Conservation (phyloP, 495 filamentous ascomycete genomes). For the Aspergillus nanangensis region DNA sequence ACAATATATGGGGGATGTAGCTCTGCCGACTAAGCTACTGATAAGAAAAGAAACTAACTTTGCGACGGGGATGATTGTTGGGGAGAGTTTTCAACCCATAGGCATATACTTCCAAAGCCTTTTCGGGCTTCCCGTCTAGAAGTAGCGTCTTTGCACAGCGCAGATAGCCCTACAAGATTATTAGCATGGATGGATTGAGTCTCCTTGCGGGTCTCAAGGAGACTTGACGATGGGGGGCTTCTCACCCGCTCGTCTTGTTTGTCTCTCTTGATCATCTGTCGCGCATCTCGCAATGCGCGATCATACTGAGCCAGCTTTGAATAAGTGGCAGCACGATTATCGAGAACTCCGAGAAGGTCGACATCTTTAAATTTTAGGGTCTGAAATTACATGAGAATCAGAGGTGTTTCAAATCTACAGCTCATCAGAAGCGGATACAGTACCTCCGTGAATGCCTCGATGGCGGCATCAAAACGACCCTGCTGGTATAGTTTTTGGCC, state of each 20-base stretch:
- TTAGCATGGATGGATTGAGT: background rate
- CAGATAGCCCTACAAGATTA: conserved; percentile 51
- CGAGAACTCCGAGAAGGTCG: conserved; percentile 42
- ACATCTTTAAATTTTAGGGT: conserved; percentile 27
- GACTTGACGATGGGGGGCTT: too few relatives aligned
- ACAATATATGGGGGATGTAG: too few relatives aligned
- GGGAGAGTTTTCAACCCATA: conserved; percentile 51
- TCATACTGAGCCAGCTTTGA: conserved; percentile 52
- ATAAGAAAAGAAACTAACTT: conserved; percentile 28
- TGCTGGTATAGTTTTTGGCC: conserved; percentile 40
- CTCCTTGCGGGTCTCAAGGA: too few relatives aligned
- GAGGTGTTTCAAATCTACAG: conserved; percentile 9
- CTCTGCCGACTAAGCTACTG: too few relatives aligned
- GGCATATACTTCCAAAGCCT: conserved; percentile 57
- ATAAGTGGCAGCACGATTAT: conserved; percentile 57
- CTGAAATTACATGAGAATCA: conserved; percentile 17
- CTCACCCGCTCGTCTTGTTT: conserved; percentile 45
- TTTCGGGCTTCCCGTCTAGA: conserved; percentile 46
- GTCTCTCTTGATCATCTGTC: conserved; percentile 51
- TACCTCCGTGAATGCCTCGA: conserved; percentile 42
- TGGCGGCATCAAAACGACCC: conserved; percentile 35
- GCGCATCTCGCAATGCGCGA: conserved; percentile 55
- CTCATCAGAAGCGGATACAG: background rate
- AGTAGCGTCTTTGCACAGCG: conserved; percentile 59
- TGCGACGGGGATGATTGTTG: conserved; percentile 34